Percentiles rank a stretch among this genome's conserved stretches.
phyloP scores from a whole-genome alignment of 768 basidiomycete species.

The Boletales sp. region DNA sequence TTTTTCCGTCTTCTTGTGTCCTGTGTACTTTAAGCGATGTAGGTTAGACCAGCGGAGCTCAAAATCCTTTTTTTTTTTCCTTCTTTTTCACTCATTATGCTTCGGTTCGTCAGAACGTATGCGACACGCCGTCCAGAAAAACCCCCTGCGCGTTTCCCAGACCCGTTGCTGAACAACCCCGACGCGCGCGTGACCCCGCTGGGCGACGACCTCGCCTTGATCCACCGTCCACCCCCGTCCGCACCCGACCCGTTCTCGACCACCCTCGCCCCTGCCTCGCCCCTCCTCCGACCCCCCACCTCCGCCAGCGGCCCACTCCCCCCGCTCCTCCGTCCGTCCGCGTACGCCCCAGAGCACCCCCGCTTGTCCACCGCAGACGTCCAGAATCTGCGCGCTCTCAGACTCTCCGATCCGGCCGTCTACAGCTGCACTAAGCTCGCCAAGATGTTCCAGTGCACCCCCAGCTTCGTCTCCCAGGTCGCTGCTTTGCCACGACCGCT shows the following conservation, averaged over 20 bases:
- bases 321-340: slow-evolving; percentile 44
- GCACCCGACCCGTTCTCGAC: slow-evolving; percentile 71
- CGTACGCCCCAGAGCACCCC: slow-evolving; percentile 28
- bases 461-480: slow-evolving; percentile 59
- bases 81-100: slow-evolving; percentile 4
- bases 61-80: not conserved
- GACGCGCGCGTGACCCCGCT: slow-evolving; percentile 49
- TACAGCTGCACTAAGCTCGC: slow-evolving; percentile 71
- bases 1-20: slow-evolving; percentile 19
- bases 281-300: slow-evolving; percentile 50
- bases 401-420: slow-evolving; percentile 50
- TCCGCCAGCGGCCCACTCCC: slow-evolving; percentile 37
- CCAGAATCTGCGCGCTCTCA: slow-evolving; percentile 53
- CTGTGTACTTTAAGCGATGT: slow-evolving; percentile 17
- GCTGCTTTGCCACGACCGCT: slow-evolving; percentile 57
- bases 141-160: slow-evolving; percentile 53
- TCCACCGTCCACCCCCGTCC: slow-evolving; percentile 81
- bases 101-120: slow-evolving; percentile 33
- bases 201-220: slow-evolving; percentile 66
- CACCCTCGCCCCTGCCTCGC: slow-evolving; percentile 66
- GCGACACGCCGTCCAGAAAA: slow-evolving; percentile 38
- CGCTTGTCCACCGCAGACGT: slow-evolving; percentile 53
- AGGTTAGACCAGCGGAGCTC: slow-evolving; percentile 12
- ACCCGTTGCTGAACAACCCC: slow-evolving; percentile 53
- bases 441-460: slow-evolving; percentile 70